Evolutionary conservation across 441 rosid genomes (phyloP).

Genomic region (Euphorbia schlechtendalii): DNA sequence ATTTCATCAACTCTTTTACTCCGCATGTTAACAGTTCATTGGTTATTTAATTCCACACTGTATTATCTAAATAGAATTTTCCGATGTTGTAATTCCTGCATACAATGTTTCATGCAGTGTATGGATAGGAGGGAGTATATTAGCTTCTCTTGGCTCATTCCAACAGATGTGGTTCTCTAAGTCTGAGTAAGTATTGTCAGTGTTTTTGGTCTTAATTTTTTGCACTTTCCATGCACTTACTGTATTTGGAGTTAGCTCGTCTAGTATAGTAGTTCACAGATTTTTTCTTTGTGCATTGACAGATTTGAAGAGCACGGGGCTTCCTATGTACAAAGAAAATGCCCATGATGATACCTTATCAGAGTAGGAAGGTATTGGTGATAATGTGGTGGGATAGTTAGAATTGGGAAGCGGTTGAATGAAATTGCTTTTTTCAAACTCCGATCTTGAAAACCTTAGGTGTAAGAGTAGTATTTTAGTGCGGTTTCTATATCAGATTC

Average conservation of each 20-base stretch:
- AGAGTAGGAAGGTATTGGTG: not conserved
- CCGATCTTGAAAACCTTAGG: not conserved
- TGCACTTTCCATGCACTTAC: not conserved
- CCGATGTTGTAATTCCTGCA: not conserved
- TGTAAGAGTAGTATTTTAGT: not conserved
- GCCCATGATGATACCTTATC: conserved; percentile 42
- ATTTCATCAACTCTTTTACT: not conserved
- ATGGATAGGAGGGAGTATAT: conserved; percentile 95
- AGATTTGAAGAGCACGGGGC: conserved; percentile 98
- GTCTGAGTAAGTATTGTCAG: conserved; percentile 60
- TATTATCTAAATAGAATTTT: not conserved
- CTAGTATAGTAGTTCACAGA: not conserved
- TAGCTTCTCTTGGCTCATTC: conserved; percentile 98
- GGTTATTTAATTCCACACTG: not conserved
- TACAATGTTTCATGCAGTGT: conserved; percentile 47
- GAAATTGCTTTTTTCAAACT: not conserved
- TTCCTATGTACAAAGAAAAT: conserved; percentile 84
- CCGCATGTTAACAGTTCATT: not conserved
- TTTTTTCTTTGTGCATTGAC: conserved; percentile 17
- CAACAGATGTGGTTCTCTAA: conserved; percentile 99
- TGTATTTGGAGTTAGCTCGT: not conserved
- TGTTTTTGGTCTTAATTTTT: not conserved
- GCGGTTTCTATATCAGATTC: conserved; percentile 3
- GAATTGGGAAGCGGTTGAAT: not conserved
- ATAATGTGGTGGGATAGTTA: not conserved